Evolutionary conservation across 2,329 filamentous ascomycete species (phyloP).

Genomic region (Colletotrichum chrysophilum): DNA sequence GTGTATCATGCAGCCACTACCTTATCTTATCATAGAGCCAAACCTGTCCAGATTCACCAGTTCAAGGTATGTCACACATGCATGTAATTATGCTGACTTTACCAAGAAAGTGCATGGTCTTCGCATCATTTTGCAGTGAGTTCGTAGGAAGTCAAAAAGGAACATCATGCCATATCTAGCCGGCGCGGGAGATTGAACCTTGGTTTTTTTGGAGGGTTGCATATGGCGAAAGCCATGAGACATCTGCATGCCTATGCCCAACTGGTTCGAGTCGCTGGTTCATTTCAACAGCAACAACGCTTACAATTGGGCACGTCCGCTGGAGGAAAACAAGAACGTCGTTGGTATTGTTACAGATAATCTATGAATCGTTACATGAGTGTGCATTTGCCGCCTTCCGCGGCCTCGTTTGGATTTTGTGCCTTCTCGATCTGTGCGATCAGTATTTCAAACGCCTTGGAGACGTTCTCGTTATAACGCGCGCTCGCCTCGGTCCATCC

Average conservation of each 20-base stretch:
- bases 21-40: background rate
- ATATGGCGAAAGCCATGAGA: background rate
- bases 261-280: background rate
- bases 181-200: background rate
- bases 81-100: background rate
- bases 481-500: slow-evolving; percentile 96
- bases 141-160: background rate
- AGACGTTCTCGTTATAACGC: slow-evolving; percentile 91
- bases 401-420: slow-evolving; percentile 85
- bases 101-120: background rate
- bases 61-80: background rate
- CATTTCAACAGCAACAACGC: background rate
- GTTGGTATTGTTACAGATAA: background rate
- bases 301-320: background rate
- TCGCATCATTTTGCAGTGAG: background rate
- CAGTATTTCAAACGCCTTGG: slow-evolving; percentile 90
- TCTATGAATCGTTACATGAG: slow-evolving; percentile 71
- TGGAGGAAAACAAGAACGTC: background rate
- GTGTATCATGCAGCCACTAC: background rate
- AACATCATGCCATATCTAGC: background rate
- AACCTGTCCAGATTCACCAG: background rate
- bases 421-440: slow-evolving; percentile 95
- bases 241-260: background rate
- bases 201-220: background rate
- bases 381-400: slow-evolving; percentile 79